Evolutionary conservation across 2,329 filamentous ascomycete genomes (phyloP).

Genomic region (Aureobasidium vineae): DNA sequence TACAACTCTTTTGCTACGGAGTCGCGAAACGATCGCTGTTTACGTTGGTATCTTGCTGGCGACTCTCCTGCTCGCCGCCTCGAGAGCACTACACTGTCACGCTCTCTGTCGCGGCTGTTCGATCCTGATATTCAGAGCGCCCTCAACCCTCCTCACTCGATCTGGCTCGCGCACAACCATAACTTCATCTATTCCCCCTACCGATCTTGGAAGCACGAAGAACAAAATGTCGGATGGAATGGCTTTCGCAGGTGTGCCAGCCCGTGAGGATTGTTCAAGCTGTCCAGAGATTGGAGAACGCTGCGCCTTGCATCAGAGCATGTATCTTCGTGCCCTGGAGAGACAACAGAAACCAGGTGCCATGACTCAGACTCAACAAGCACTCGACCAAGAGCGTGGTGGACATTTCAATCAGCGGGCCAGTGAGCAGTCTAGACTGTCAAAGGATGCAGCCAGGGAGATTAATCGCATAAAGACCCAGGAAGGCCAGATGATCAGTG

Average conservation of each 20-base stretch:
- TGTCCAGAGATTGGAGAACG: background rate
- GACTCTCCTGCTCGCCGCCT: background rate
- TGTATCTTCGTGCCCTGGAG: constrained; percentile 5
- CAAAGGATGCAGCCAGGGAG: background rate
- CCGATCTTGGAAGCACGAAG: background rate
- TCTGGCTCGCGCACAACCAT: background rate
- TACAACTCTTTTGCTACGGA: background rate
- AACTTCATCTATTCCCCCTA: background rate
- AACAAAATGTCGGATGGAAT: background rate
- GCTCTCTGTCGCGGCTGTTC: background rate
- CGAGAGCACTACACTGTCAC: background rate
- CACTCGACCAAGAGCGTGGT: background rate
- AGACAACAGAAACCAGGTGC: background rate
- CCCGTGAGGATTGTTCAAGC: constrained; percentile 13
- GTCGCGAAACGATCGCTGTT: background rate
- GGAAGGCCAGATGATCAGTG: constrained; percentile 8
- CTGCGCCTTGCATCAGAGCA: constrained; percentile 14
- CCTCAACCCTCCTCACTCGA: background rate
- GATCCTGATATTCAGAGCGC: background rate
- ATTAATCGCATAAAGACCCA: background rate
- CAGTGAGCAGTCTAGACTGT: background rate
- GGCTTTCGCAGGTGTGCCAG: background rate
- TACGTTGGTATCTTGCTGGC: background rate
- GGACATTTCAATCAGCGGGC: background rate
- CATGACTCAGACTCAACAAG: background rate